phyloP scores from a whole-genome alignment of 2,329 filamentous ascomycete genomes.

The Neofusicoccum laricinum region DNA sequence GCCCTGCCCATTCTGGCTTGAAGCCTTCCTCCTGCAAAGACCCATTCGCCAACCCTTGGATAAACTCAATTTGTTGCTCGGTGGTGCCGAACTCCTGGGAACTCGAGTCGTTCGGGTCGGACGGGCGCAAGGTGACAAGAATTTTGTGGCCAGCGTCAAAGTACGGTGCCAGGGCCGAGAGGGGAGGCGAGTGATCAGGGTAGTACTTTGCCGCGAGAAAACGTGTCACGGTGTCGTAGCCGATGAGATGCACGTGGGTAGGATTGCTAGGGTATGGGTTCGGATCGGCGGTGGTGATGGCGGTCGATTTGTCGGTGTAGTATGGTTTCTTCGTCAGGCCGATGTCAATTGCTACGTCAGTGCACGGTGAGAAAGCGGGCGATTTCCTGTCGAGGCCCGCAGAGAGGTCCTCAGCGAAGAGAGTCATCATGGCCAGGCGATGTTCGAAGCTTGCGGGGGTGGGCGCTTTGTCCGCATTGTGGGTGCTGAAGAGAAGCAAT shows the following conservation, averaged over 20 bases:
- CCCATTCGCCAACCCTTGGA: conserved; percentile 49
- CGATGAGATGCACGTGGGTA: conserved; percentile 65
- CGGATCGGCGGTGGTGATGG: conserved; percentile 47
- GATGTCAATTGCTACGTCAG: conserved; percentile 55
- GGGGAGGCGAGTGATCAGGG: conserved; percentile 43
- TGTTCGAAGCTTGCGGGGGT: conserved; percentile 67
- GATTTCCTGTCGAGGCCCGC: conserved; percentile 4
- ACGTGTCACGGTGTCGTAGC: conserved; percentile 73
- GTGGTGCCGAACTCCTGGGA: conserved; percentile 59
- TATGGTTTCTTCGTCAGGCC: conserved; percentile 69
- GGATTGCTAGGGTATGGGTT: conserved; percentile 36
- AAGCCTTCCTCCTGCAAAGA: conserved; percentile 55
- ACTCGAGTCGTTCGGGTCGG: conserved; percentile 32
- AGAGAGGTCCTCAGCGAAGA: conserved; percentile 59
- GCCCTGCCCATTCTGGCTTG: conserved; percentile 48
- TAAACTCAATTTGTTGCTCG: conserved; percentile 54
- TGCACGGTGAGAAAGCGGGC: not conserved
- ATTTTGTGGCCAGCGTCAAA: conserved; percentile 59
- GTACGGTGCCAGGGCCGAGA: conserved; percentile 59
- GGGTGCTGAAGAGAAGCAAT: conserved; percentile 59
- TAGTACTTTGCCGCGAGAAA: conserved; percentile 75
- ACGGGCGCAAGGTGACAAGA: conserved; percentile 61
- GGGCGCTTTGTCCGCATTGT: conserved; percentile 65
- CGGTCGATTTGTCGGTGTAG: conserved; percentile 68
- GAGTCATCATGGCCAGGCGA: conserved; percentile 68